phyloP scores from a whole-genome alignment of 176 grass and related monocot genomes.

The Calamus simplicifolius region DNA sequence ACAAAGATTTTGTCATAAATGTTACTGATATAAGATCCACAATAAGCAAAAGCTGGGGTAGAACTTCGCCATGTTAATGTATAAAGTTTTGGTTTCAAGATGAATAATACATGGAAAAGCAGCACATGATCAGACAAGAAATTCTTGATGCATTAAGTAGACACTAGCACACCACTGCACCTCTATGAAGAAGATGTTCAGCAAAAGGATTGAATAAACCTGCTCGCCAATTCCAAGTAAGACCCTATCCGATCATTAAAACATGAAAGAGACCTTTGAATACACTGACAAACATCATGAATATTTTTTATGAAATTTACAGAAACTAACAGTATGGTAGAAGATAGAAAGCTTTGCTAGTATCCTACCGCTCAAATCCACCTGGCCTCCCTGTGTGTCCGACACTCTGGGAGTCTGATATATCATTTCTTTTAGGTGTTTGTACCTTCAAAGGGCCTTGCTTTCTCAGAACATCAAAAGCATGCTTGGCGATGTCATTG shows the following conservation, averaged over 20 bases:
- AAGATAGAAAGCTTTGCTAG: not conserved
- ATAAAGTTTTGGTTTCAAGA: too few relatives aligned
- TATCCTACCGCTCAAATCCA: conserved; percentile 74
- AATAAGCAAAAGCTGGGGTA: conserved; percentile 7
- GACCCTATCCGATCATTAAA: conserved; percentile 30
- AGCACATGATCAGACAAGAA: not conserved
- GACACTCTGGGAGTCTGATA: conserved; percentile 25
- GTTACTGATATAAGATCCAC: not conserved
- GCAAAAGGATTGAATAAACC: conserved; percentile 72
- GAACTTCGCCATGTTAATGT: too few relatives aligned
- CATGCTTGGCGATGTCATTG: conserved; percentile 89
- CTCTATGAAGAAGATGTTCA: conserved; percentile 94
- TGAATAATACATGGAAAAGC: not conserved
- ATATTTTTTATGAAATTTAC: not conserved
- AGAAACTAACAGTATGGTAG: not conserved
- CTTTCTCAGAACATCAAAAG: conserved; percentile 77
- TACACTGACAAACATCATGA: not conserved
- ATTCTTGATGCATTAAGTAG: not conserved
- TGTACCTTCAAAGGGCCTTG: conserved; percentile 23
- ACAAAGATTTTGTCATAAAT: conserved; percentile 9
- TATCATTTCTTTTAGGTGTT: conserved; percentile 26
- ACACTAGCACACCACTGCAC: conserved; percentile 38
- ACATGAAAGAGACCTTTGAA: too few relatives aligned
- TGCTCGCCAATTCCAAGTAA: conserved; percentile 84
- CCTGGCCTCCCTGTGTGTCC: conserved; percentile 16